These are phyloP conservation scores for Ceratobasidium sp. DNA, from an alignment of 1,284 basidiomycete genomes.

Conservation along the genomic window DNA sequence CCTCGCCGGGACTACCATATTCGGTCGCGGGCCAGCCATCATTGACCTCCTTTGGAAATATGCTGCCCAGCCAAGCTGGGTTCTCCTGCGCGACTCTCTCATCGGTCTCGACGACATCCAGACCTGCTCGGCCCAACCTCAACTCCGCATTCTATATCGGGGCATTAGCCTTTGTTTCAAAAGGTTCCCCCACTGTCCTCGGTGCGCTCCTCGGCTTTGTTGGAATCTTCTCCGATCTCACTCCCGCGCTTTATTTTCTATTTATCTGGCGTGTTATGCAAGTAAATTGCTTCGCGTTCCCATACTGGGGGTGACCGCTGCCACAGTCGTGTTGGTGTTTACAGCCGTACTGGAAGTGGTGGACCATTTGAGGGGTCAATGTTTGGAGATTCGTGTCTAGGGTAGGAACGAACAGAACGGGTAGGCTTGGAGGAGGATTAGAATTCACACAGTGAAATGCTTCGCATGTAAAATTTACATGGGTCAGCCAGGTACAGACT, in stretches of 20 bases:
- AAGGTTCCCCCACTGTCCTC: constrained; percentile 55
- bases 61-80: constrained; percentile 68
- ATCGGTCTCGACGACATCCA: constrained; percentile 70
- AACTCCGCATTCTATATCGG: constrained; percentile 71
- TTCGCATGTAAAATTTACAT: constrained; percentile 66
- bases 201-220: constrained; percentile 66
- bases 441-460: constrained; percentile 65
- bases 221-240: constrained; percentile 66
- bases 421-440: too few species aligned
- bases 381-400: too few species aligned
- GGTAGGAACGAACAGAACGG: too few species aligned
- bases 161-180: constrained; percentile 58
- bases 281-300: too few species aligned
- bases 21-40: constrained; percentile 73
- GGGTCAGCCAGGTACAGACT: too few species aligned
- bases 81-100: constrained; percentile 68
- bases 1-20: constrained; percentile 67
- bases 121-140: constrained; percentile 71
- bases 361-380: too few species aligned
- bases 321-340: too few species aligned
- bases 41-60: constrained; percentile 71
- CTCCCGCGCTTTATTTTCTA: too few species aligned
- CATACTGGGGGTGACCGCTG: too few species aligned
- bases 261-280: too few species aligned
- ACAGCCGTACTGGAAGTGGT: too few species aligned